phyloP scores from a whole-genome alignment of 208 protist species.

The Wallacemonas sp. region DNA sequence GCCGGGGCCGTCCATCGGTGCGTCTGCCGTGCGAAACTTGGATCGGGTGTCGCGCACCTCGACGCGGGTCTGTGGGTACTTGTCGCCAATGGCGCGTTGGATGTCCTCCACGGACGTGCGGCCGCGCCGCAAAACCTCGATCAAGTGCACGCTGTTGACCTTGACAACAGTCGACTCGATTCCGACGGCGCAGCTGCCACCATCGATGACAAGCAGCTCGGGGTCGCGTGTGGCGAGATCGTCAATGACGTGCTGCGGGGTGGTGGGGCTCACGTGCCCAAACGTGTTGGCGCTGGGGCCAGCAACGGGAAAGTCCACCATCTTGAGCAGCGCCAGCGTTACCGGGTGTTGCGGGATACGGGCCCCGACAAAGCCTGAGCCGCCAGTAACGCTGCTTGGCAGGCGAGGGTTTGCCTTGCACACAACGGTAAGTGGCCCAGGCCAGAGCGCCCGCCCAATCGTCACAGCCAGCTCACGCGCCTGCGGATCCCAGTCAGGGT shows the following conservation, averaged over 20 bases:
- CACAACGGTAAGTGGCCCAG: slow-evolving; percentile 94
- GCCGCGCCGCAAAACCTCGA: slow-evolving; percentile 85
- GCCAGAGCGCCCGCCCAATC: slow-evolving; percentile 84
- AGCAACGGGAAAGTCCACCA: slow-evolving; percentile 81
- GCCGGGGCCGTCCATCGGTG: slow-evolving; percentile 87
- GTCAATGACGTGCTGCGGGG: slow-evolving; percentile 85
- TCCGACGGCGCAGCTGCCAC: slow-evolving; percentile 84
- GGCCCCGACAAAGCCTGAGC: slow-evolving; percentile 87
- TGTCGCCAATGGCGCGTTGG: slow-evolving; percentile 44
- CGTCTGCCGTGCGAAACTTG: slow-evolving; percentile 28
- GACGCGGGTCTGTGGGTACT: slow-evolving; percentile 47
- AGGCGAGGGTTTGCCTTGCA: slow-evolving; percentile 57
- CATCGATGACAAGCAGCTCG: slow-evolving; percentile 85
- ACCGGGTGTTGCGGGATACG: slow-evolving; percentile 81
- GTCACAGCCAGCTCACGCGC: slow-evolving; percentile 54
- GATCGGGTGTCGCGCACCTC: slow-evolving; percentile 71
- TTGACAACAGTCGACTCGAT: slow-evolving; percentile 95
- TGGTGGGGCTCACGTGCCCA: slow-evolving; percentile 93
- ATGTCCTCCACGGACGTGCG: slow-evolving; percentile 73
- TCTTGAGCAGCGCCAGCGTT: slow-evolving; percentile 63
- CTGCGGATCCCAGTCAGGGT: slow-evolving; percentile 38
- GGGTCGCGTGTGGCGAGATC: slow-evolving; percentile 86
- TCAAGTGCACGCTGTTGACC: slow-evolving; percentile 43
- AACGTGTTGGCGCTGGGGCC: slow-evolving; percentile 94
- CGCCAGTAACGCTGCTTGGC: slow-evolving; percentile 81